Conservation (phyloP, 2,329 filamentous ascomycete species). For the Coleophoma eucalyptorum region DNA sequence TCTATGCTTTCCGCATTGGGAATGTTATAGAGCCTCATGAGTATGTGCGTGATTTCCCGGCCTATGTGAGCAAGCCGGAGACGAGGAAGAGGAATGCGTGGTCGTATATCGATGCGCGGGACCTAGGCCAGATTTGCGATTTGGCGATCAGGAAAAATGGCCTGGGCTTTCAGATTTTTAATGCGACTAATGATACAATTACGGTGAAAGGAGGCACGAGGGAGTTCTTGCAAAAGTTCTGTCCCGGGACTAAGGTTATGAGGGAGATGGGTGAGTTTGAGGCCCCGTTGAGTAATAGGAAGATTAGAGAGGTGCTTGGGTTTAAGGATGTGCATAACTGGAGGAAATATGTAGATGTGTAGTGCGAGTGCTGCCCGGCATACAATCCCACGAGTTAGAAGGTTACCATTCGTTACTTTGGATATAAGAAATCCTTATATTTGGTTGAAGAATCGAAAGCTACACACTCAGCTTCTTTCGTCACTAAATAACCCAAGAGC, state of each 20-base stretch:
- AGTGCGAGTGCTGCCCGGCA: too few species aligned
- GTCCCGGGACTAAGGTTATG: constrained; percentile 46
- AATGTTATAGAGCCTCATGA: constrained; percentile 60
- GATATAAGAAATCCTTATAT: too few species aligned
- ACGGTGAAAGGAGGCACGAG: constrained; percentile 48
- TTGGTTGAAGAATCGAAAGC: too few species aligned
- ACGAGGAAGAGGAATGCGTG: constrained; percentile 54
- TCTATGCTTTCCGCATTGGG: constrained; percentile 58
- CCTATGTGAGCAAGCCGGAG: constrained; percentile 44
- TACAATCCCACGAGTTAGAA: too few species aligned
- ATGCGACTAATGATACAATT: constrained; percentile 59
- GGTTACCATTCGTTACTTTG: too few species aligned
- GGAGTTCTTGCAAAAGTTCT: constrained; percentile 45
- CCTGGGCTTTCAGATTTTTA: constrained; percentile 60
- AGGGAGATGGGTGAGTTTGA: constrained; percentile 54
- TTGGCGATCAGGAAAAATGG: constrained; percentile 47
- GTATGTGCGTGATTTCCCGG: constrained; percentile 49
- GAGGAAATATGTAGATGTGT: constrained; percentile 22
- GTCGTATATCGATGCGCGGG: constrained; percentile 59
- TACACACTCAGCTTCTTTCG: too few species aligned
- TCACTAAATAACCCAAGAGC: too few species aligned
- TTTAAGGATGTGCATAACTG: constrained; percentile 57
- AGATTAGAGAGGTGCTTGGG: constrained; percentile 54
- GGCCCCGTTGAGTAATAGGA: constrained; percentile 56
- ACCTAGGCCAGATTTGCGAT: constrained; percentile 59